Evolutionary conservation across 352 stramenopile species (phyloP), one percentile per base, ranked within the genome.

Genomic region (Pythium graminicola): DNA sequence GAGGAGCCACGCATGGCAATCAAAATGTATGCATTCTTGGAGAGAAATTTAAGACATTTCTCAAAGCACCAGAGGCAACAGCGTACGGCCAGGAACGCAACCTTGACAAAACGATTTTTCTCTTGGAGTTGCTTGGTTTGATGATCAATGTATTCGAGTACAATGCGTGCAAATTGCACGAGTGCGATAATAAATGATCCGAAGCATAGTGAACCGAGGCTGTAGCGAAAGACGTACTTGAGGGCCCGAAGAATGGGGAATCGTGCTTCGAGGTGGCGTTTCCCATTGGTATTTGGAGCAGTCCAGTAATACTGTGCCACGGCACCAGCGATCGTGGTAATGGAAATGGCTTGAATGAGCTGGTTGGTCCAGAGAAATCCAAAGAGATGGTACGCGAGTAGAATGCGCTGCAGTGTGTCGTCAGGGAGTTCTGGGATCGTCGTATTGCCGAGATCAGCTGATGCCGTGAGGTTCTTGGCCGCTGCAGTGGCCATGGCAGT

Each of bases 11-110:
- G 71, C 65, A 89, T 89, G 19, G 81, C 83, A 55, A 95, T 81
- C 32, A 93, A 48, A 40, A 97, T 96, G 68, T 97, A 97, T 13
- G 89, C 86, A 75, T 98, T 98, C 64, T 96, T 97, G 64, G 96
- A 98, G 26, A 99, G 67, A 60, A 98, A 99, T 61, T 97, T 97
- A 64, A 99, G 86, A 57, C 90, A 97, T 57, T 97, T 97, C 47
- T 95, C 81, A 41, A 96, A 85, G 70, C 94, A 99, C 82, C 89
- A 98, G 44, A 99, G 73, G 64, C 85, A 98, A 87, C 97, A 81
- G 72, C 83, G 67, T 22, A 89, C 58, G 4, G 56, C 56, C 38
- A 90, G 22, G 23, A 96, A 81, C 9, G 96, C 67, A 54, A 95
- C 85, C 41, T 86, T 93, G 40, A 96, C 72, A 7, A 87, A 46